A percentile compares a stretch with the other conserved stretches of the same genome.
Conservation (phyloP, 495 filamentous ascomycete genomes). For the Endocarpon pusillum region DNA sequence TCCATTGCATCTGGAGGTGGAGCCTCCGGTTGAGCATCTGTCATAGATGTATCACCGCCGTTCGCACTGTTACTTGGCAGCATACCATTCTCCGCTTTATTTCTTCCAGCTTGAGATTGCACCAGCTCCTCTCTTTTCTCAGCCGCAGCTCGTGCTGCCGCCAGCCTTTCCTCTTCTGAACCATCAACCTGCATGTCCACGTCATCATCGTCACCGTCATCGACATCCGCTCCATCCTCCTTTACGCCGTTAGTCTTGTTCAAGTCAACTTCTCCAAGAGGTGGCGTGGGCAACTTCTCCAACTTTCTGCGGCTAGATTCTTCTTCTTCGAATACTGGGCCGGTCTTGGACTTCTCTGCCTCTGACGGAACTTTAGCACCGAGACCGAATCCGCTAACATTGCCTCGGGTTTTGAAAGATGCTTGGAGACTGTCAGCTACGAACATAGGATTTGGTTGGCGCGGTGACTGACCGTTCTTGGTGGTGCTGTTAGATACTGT, state of each 20-base stretch:
- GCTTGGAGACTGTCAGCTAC: slow-evolving; percentile 8
- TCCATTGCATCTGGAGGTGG: slow-evolving; percentile 24
- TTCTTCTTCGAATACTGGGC: slow-evolving; percentile 75
- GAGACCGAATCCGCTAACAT: slow-evolving; percentile 73
- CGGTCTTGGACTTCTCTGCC: slow-evolving; percentile 52
- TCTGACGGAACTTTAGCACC: slow-evolving; percentile 44
- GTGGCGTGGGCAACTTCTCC: slow-evolving; percentile 66
- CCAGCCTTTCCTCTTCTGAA: slow-evolving; percentile 74
- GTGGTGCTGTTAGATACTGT: slow-evolving; percentile 29
- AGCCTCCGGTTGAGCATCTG: slow-evolving; percentile 12
- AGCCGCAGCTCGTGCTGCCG: slow-evolving; percentile 64
- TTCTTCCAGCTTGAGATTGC: slow-evolving; percentile 31
- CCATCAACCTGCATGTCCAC: slow-evolving; percentile 56
- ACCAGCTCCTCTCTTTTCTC: slow-evolving; percentile 56
- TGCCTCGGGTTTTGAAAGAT: slow-evolving; percentile 41
- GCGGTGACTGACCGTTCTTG: too few relatives aligned
- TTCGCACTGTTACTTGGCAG: slow-evolving; percentile 11
- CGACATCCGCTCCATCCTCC: slow-evolving; percentile 40
- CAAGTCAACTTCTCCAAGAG: slow-evolving; percentile 38
- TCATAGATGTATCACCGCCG: slow-evolving; percentile 31
- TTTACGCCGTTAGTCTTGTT: slow-evolving; percentile 40
- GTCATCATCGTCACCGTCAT: slow-evolving; percentile 52
- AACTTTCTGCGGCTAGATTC: slow-evolving; percentile 71
- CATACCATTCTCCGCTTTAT: slow-evolving; percentile 18
- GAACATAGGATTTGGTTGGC: too few relatives aligned